These are phyloP conservation scores for Yarrowia sp. DNA, from an alignment of 805 yeast species.

Conservation along the genomic window DNA sequence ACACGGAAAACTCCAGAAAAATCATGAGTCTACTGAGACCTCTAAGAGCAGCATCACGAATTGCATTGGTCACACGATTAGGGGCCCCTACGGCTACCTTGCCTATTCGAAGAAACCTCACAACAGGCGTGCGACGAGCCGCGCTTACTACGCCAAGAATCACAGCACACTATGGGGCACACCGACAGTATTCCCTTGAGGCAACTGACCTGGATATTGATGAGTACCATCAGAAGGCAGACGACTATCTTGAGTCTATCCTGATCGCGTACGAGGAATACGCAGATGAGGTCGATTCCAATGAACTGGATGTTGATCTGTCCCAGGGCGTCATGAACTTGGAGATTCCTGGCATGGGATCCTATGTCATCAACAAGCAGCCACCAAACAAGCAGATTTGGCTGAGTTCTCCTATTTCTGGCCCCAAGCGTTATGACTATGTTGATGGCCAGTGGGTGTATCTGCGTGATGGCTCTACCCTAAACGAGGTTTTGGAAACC, in stretches of 20 bases:
- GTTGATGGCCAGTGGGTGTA: constrained; percentile 76
- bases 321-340: constrained; percentile 82
- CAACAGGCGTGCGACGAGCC: not conserved
- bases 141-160: not conserved
- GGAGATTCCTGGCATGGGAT: constrained; percentile 66
- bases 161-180: not conserved
- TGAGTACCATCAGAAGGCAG: constrained; percentile 64
- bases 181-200: constrained; percentile 5
- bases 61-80: not conserved
- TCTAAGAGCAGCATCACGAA: not conserved
- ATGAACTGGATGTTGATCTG: constrained; percentile 71
- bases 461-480: constrained; percentile 58
- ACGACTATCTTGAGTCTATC: constrained; percentile 65
- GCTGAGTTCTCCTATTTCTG: constrained; percentile 90
- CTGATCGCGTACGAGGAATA: constrained; percentile 66
- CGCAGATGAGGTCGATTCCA: constrained; percentile 50
- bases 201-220: constrained; percentile 29
- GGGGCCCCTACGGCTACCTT: not conserved
- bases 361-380: constrained; percentile 92
- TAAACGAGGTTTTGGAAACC: constrained; percentile 49
- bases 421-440: constrained; percentile 82
- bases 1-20: not conserved
- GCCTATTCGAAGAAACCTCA: not conserved
- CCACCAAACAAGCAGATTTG: constrained; percentile 97
- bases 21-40: not conserved